Conservation (phyloP, 108 stramenopile species). For the Cylindrotheca fusiformis region DNA sequence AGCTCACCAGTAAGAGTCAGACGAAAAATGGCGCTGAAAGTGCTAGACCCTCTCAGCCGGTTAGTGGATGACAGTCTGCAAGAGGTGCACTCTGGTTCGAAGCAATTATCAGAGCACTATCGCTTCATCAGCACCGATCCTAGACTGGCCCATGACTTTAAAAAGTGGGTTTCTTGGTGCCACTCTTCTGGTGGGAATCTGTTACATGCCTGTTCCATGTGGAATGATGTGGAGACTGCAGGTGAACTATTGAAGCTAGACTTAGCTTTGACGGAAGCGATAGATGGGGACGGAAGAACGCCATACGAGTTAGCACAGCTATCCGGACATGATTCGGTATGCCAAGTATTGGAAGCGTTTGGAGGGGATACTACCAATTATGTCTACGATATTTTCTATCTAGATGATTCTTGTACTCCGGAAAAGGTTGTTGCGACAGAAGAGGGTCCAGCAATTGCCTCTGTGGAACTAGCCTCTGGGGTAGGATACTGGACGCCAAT, state of each 20-base stretch:
- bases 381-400: constrained; percentile 43
- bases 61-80: constrained; percentile 45
- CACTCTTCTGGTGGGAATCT: constrained; percentile 31
- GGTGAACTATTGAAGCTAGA: constrained; percentile 20
- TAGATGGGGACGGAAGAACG: constrained; percentile 39
- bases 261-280: constrained; percentile 10
- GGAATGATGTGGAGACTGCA: constrained; percentile 42
- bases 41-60: constrained; percentile 40
- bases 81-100: constrained; percentile 23
- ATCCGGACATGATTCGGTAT: constrained; percentile 35
- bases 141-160: neutral
- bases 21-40: constrained; percentile 17
- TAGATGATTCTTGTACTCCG: constrained; percentile 13
- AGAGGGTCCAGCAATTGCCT: constrained; percentile 6
- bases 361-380: constrained; percentile 41
- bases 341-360: constrained; percentile 38
- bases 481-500: constrained; percentile 73
- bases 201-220: constrained; percentile 45
- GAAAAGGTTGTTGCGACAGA: neutral
- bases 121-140: constrained; percentile 32
- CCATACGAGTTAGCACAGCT: constrained; percentile 49
- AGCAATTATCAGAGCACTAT: constrained; percentile 23
- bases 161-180: constrained; percentile 31
- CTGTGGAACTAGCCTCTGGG: constrained; percentile 58
- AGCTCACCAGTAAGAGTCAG: neutral